These are phyloP conservation scores for Fusarium temperatum DNA, from an alignment of 2,329 filamentous ascomycete species.

Conservation along the genomic window DNA sequence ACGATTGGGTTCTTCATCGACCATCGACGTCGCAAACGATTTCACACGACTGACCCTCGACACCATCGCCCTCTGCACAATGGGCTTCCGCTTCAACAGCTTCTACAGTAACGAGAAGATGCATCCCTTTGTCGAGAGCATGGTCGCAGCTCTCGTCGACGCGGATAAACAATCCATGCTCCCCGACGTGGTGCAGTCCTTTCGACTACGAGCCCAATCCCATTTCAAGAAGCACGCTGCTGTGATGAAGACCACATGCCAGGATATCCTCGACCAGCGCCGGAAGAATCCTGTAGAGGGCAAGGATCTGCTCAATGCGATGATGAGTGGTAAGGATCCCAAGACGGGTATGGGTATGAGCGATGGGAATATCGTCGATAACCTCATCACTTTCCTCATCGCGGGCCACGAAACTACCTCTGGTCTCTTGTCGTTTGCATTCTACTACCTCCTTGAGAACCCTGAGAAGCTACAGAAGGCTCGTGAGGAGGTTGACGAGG, in stretches of 20 bases:
- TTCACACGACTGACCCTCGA: not conserved
- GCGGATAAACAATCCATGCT: not conserved
- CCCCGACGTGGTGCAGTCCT: not conserved
- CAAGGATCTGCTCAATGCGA: not conserved
- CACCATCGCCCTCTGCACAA: constrained; percentile 11
- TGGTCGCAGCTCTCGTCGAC: not conserved
- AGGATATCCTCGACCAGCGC: not conserved
- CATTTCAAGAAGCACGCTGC: not conserved
- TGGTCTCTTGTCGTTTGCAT: not conserved
- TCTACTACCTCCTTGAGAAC: constrained; percentile 1
- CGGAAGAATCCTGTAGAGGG: not conserved
- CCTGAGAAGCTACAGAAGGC: not conserved
- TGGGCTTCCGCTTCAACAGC: constrained; percentile 15
- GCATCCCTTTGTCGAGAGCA: not conserved
- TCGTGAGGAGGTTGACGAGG: not conserved
- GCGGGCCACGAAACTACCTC: constrained; percentile 1
- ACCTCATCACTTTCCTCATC: constrained; percentile 8
- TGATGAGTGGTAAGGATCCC: constrained; percentile 1
- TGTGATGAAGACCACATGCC: not conserved
- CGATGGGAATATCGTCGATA: not conserved
- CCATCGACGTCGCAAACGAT: not conserved
- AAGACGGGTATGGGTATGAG: constrained; percentile 1
- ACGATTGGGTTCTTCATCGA: not conserved
- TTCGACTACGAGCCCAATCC: not conserved
- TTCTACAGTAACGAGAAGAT: constrained; percentile 8